Conservation (phyloP, 2,329 filamentous ascomycete species). For the Ascochyta pisi region DNA sequence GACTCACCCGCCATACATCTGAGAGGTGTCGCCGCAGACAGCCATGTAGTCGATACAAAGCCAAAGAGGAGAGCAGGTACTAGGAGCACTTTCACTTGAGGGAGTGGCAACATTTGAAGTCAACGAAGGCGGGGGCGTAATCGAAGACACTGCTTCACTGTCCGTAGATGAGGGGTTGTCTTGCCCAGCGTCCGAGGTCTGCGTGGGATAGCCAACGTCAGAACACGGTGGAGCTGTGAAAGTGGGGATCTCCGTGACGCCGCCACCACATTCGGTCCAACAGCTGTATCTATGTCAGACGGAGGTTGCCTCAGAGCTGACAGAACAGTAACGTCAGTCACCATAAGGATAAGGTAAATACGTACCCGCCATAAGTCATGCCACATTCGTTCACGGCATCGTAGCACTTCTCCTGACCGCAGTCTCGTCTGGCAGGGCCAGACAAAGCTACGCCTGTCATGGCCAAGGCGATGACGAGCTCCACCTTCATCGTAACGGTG, state of each 20-base stretch:
- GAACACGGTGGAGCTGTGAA: slow-evolving; percentile 13
- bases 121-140: not conserved
- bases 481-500: not conserved
- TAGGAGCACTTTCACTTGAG: not conserved
- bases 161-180: not conserved
- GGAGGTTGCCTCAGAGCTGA: not conserved
- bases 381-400: slow-evolving; percentile 29
- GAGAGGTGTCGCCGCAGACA: slow-evolving; percentile 4
- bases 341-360: not conserved
- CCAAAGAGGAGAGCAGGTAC: slow-evolving; percentile 8
- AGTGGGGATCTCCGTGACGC: slow-evolving; percentile 6
- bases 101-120: not conserved
- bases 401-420: slow-evolving; percentile 27
- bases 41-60: slow-evolving; percentile 18
- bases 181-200: not conserved
- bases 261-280: slow-evolving; percentile 17
- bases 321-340: too few relatives aligned
- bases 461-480: not conserved
- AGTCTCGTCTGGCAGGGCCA: slow-evolving; percentile 25
- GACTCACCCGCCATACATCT: slow-evolving; percentile 19
- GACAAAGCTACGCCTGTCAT: slow-evolving; percentile 14
- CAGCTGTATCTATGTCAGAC: slow-evolving; percentile 9
- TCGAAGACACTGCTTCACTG: not conserved
- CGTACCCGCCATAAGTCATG: slow-evolving; percentile 30
- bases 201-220: not conserved